phyloP scores from a whole-genome alignment of 2,329 filamentous ascomycete genomes.

The Diaporthe vexans region DNA sequence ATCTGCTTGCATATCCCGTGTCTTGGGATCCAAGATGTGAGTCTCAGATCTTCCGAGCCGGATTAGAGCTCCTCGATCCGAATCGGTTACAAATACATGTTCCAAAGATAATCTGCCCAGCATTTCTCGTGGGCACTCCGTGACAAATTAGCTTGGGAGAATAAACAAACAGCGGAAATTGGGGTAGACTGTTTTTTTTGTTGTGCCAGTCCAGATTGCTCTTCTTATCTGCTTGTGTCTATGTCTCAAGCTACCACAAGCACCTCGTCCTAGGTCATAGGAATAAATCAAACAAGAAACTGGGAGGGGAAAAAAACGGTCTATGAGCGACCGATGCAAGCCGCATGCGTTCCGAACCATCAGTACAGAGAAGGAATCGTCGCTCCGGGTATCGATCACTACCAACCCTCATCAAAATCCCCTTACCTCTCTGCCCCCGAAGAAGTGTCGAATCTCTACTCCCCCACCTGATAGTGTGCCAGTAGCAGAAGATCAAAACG shows the following conservation, averaged over 20 bases:
- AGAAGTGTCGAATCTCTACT: neutral
- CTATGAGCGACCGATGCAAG: conserved; percentile 34
- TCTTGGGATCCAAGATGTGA: conserved; percentile 21
- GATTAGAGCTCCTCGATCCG: neutral
- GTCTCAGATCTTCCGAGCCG: conserved; percentile 24
- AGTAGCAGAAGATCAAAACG: neutral
- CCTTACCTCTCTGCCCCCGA: neutral
- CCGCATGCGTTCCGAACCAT: conserved; percentile 23
- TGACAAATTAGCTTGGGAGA: neutral
- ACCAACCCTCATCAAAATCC: conserved; percentile 4
- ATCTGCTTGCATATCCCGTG: conserved; percentile 24
- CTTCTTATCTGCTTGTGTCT: conserved; percentile 23
- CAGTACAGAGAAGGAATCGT: conserved; percentile 18
- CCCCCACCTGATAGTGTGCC: neutral
- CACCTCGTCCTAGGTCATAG: neutral
- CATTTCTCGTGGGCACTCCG: conserved; percentile 7
- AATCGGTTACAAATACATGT: conserved; percentile 22
- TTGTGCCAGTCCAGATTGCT: conserved; percentile 26
- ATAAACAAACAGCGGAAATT: neutral
- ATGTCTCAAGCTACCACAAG: conserved; percentile 23
- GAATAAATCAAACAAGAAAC: conserved; percentile 4
- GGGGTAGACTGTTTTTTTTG: neutral
- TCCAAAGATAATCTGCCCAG: conserved; percentile 12
- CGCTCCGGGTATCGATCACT: conserved; percentile 30
- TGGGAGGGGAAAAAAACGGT: conserved; percentile 9